Base-by-base conservation (phyloP, 1,139 yeast genomes). In the Saccharomycopsis phalli region DNA sequence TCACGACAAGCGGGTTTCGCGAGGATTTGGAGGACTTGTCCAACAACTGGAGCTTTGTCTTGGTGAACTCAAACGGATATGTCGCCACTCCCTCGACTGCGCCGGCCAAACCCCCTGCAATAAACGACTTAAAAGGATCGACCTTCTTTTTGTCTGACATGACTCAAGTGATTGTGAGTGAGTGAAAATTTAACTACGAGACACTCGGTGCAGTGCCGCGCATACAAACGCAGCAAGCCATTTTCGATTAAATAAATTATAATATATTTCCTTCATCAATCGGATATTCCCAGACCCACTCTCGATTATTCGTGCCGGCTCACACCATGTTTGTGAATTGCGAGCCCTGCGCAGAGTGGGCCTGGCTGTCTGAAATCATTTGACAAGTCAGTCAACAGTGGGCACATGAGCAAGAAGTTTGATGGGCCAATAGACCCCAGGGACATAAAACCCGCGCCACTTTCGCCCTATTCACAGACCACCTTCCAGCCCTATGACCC, bases 21-120 rank as follows among this genome's bases (percentile, higher is more conserved):
- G 94, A 80, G 27, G 73, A 71, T 36, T 65, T 78, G 16, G 83
- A 66, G 1, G 76, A 57, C 56, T 80, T 81, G 56, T 80, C 84
- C 25, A 82, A 76, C 47, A 91, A 69, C 62, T 91, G 98, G 37
- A 91, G 69, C 48, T 97, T 67, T 4, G 98, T 91, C 57, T 91
- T 91, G 34, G 97, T 95, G 62, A 88, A 91, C 60, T 91, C 98
- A 59, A 91, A 91, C 1, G 98, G 98, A 58, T 87, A 91, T 0
- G 96, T 88, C 38, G 83, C 70, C 31, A 76, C 74, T 23, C 95
- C 95, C 62, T 88, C 97, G 35, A 86, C 71, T 30, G 94, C 96
- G 47, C 97, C 97, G 1, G 96, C 97, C 1, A 84, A 66, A 38
- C 95, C 94, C 41, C 97, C 97, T 8, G 96, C 96, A 14, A 86